These are phyloP conservation scores for Clarireedia paspali DNA, from an alignment of 2,329 filamentous ascomycete species.

Conservation along the genomic window DNA sequence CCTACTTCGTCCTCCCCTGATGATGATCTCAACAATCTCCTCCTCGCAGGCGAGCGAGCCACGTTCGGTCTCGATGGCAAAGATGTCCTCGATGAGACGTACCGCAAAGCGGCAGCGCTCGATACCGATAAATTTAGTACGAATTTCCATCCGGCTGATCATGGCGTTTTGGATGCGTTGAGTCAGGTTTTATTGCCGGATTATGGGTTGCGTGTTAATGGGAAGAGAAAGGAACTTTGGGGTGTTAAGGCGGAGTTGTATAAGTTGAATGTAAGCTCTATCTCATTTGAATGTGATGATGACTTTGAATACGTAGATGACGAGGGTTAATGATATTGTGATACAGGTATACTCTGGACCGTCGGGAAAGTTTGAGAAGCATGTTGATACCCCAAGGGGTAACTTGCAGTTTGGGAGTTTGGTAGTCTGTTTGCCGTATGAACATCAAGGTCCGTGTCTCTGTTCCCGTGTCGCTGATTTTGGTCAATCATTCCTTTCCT, in stretches of 20 bases:
- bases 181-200: conserved; percentile 34
- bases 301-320: neutral
- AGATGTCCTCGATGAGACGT: conserved; percentile 43
- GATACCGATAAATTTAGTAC: conserved; percentile 38
- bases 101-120: conserved; percentile 48
- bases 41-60: conserved; percentile 35
- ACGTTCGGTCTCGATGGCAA: conserved; percentile 40
- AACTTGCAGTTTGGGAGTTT: conserved; percentile 43
- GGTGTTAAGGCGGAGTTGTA: conserved; percentile 46
- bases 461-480: neutral
- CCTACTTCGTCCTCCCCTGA: neutral
- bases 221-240: conserved; percentile 19
- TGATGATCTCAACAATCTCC: conserved; percentile 20
- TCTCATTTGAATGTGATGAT: neutral
- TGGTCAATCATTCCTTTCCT: no score
- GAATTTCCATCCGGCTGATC: conserved; percentile 43
- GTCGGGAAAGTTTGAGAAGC: conserved; percentile 41
- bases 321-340: no score
- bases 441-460: conserved; percentile 17
- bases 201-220: conserved; percentile 6
- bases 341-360: conserved; percentile 43
- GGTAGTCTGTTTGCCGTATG: conserved; percentile 39
- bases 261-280: conserved; percentile 42
- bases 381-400: conserved; percentile 46
- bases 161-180: conserved; percentile 40